Percentiles rank a stretch among this genome's conserved stretches.
These are phyloP conservation scores for Paragyromitra xinjiangensis DNA, from an alignment of 495 filamentous ascomycete genomes.

Conservation along the genomic window DNA sequence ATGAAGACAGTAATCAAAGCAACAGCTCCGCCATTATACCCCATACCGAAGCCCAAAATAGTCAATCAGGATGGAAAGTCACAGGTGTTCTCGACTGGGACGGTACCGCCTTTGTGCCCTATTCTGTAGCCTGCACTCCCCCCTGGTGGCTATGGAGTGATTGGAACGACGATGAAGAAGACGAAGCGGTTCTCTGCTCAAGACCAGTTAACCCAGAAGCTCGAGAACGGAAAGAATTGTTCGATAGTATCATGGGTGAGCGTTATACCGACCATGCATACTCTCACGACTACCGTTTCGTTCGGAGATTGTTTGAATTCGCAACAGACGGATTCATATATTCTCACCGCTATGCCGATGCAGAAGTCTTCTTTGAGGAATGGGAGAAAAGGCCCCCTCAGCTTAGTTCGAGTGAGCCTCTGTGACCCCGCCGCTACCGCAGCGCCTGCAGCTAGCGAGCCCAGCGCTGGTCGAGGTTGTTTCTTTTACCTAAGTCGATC, in stretches of 20 bases:
- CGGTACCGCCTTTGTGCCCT: conserved; percentile 58
- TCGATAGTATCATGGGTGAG: conserved; percentile 32
- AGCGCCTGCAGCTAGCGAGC: too few relatives aligned
- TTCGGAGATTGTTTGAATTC: conserved; percentile 29
- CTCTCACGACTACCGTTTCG: conserved; percentile 18
- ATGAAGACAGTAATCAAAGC: neutral
- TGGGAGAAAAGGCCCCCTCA: neutral
- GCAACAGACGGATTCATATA: conserved; percentile 23
- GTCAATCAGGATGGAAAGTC: conserved; percentile 30
- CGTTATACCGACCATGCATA: conserved; percentile 27
- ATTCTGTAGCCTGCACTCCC: conserved; percentile 57
- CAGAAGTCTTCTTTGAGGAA: neutral
- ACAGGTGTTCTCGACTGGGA: conserved; percentile 61
- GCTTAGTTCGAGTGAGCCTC: too few relatives aligned
- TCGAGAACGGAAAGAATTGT: conserved; percentile 30
- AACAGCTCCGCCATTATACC: neutral
- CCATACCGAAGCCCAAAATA: neutral
- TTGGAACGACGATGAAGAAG: conserved; percentile 54
- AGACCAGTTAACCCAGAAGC: conserved; percentile 19
- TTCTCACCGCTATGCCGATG: neutral
- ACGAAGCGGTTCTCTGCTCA: conserved; percentile 41
- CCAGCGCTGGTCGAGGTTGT: too few relatives aligned
- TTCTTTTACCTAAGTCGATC: too few relatives aligned
- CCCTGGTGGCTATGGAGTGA: conserved; percentile 60
- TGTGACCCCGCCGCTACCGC: too few relatives aligned